These are phyloP conservation scores for Xylariaceae sp. DNA, from an alignment of 2,329 filamentous ascomycete genomes.

Conservation along the genomic window DNA sequence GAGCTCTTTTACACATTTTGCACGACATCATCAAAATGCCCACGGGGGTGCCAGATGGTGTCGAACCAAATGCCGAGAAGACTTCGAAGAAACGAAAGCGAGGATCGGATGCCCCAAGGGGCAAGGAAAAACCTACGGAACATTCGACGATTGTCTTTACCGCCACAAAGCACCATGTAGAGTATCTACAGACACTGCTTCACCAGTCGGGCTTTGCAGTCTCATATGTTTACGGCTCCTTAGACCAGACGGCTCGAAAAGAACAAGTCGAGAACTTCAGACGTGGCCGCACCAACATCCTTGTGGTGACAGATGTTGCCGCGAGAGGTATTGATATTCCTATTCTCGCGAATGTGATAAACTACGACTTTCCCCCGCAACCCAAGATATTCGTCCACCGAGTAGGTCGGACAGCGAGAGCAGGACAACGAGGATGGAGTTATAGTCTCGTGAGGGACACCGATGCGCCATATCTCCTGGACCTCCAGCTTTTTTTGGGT, in stretches of 20 bases:
- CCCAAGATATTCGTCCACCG: conserved; percentile 96
- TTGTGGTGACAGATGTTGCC: conserved; percentile 96
- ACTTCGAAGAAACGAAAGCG: conserved; percentile 74
- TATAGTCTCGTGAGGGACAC: conserved; percentile 89
- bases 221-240: conserved; percentile 90
- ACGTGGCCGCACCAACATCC: conserved; percentile 78
- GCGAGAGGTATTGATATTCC: conserved; percentile 98
- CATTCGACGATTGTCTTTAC: conserved; percentile 95
- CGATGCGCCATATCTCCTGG: conserved; percentile 88
- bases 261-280: conserved; percentile 92
- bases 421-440: conserved; percentile 89
- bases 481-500: conserved; percentile 93
- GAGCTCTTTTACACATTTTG: conserved; percentile 83
- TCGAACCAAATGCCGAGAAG: conserved; percentile 49
- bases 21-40: conserved; percentile 94
- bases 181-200: conserved; percentile 86
- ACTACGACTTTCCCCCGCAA: conserved; percentile 96
- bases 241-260: conserved; percentile 92
- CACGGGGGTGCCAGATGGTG: conserved; percentile 60
- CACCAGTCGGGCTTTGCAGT: conserved; percentile 80
- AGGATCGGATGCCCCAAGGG: conserved; percentile 53
- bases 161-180: conserved; percentile 95
- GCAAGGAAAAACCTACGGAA: conserved; percentile 74
- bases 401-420: conserved; percentile 93
- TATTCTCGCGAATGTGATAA: conserved; percentile 93